phyloP scores from a whole-genome alignment of 441 rosid genomes.

The Corymbia calophylla region DNA sequence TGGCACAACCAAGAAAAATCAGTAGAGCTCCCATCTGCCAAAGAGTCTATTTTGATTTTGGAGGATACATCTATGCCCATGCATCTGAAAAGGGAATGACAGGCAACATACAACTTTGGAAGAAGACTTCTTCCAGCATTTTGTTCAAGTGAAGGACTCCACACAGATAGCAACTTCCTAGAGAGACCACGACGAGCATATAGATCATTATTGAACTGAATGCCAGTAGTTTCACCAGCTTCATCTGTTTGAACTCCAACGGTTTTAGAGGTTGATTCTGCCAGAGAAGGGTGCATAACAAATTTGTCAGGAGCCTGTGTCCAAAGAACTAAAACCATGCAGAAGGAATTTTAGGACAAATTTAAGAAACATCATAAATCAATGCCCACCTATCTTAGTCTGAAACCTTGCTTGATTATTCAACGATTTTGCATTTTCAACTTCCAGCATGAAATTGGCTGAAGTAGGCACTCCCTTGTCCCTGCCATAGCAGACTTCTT shows the following conservation, averaged over 20 bases:
- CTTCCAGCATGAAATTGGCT: background rate
- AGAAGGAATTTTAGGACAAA: background rate
- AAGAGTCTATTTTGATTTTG: constrained; percentile 12
- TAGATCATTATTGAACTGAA: constrained; percentile 11
- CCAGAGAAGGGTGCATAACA: constrained; percentile 17
- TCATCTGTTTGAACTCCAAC: constrained; percentile 66
- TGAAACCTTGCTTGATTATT: constrained; percentile 18
- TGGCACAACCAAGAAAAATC: constrained; percentile 11
- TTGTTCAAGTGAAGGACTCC: constrained; percentile 42
- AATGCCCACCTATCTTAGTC: constrained; percentile 17
- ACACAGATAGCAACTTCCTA: constrained; percentile 48
- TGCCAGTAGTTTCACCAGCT: constrained; percentile 4
- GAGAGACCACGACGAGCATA: constrained; percentile 28
- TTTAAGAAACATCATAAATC: background rate
- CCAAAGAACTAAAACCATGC: background rate
- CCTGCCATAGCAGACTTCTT: background rate
- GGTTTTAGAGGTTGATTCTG: constrained; percentile 40
- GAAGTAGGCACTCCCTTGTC: background rate
- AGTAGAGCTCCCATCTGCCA: constrained; percentile 16
- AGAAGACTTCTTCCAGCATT: constrained; percentile 40
- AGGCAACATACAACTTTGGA: constrained; percentile 50
- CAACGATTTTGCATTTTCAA: constrained; percentile 14
- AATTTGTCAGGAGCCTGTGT: background rate
- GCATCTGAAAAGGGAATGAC: constrained; percentile 57
- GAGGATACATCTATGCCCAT: constrained; percentile 24